These are phyloP conservation scores for Microbotryomycetes sp. DNA, from an alignment of 1,284 basidiomycete genomes.

Conservation along the genomic window DNA sequence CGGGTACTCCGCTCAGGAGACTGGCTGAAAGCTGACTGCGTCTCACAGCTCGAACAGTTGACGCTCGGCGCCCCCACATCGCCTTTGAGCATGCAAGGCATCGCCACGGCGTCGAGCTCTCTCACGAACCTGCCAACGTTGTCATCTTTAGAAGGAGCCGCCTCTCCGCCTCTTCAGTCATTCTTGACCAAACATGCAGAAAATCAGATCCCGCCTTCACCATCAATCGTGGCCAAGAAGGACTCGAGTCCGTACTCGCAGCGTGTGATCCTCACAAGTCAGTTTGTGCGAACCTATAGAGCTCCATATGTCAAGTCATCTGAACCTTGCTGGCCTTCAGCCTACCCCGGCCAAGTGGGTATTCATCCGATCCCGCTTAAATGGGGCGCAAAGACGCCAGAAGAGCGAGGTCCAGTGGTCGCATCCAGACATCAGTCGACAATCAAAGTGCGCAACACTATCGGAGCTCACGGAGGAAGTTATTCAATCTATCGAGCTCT, in stretches of 20 bases:
- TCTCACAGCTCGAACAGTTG: conserved; percentile 19
- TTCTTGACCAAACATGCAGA: conserved; percentile 15
- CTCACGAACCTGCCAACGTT: conserved; percentile 1
- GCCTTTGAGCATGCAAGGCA: conserved; percentile 3
- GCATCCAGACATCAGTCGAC: conserved; percentile 76
- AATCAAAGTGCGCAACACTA: conserved; percentile 84
- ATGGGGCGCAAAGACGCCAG: conserved; percentile 69
- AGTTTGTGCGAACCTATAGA: not conserved
- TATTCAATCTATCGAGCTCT: conserved; percentile 94
- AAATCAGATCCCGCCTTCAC: conserved; percentile 11
- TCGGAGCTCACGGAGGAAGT: conserved; percentile 87
- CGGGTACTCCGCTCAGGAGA: too few relatives aligned
- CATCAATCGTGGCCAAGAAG: conserved; percentile 22
- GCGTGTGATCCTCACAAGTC: conserved; percentile 71
- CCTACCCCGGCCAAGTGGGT: conserved; percentile 64
- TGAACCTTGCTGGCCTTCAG: conserved; percentile 39
- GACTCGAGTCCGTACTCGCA: conserved; percentile 58
- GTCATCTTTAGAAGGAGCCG: not conserved
- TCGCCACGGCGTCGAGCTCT: not conserved
- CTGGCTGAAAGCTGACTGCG: not conserved
- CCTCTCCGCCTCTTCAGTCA: conserved; percentile 10
- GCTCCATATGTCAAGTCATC: not conserved
- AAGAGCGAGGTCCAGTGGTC: conserved; percentile 73
- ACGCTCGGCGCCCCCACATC: conserved; percentile 13
- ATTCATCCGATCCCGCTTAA: conserved; percentile 67